Evolutionary conservation across 192 early-diverging fungal genomes (phyloP), one percentile per base, ranked within the genome.

Genomic region (Umbelopsis sp.): DNA sequence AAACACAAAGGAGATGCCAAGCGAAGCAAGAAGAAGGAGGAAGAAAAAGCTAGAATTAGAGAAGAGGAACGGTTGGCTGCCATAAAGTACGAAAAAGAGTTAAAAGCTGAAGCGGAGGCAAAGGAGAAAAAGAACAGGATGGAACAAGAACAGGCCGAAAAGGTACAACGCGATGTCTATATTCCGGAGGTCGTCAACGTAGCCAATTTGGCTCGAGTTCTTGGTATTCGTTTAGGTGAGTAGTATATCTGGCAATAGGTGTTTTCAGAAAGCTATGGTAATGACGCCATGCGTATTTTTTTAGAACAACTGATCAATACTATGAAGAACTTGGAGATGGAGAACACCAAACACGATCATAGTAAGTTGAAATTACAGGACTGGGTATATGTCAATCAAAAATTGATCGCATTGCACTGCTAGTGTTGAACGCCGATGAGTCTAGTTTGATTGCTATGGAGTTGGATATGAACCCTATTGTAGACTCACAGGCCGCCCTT

Each of bases 401-500:
- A 2, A 51, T 18, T 53, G 15, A 22, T 58, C 51, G 20, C 5
- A 16, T 55, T 47, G 33, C 12, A 16, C 45, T 22, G 41, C 21
- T 76, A 87, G 89, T 95, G 52, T 71, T 98, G 46, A 89, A 87
- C 51, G 74, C 92, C n/a, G 95, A 97, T 66, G 89, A 91, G 80
- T 93, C 95, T 8, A 91, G 89, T 41, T 77, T 94, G 69, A 87
- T 98, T 73, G 95, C 89, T 2, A 72, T 98, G 67, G 94, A 97
- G 75, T 93, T 93, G 61, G 87, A 93, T 64, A 87, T 95, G 51
- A 93, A 93, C 66, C 95, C 97, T 47, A 86, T 95, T 25, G 83
- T 97, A 6, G 82, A 89, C 22, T 73, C 76, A 7, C 74, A 80
- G 49, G 84, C 78, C 2, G 71, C 82, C 1, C 73, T 84, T 16